Evolutionary conservation across 1,284 basidiomycete genomes (phyloP).

Genomic region (Xerocomus amazonicus): DNA sequence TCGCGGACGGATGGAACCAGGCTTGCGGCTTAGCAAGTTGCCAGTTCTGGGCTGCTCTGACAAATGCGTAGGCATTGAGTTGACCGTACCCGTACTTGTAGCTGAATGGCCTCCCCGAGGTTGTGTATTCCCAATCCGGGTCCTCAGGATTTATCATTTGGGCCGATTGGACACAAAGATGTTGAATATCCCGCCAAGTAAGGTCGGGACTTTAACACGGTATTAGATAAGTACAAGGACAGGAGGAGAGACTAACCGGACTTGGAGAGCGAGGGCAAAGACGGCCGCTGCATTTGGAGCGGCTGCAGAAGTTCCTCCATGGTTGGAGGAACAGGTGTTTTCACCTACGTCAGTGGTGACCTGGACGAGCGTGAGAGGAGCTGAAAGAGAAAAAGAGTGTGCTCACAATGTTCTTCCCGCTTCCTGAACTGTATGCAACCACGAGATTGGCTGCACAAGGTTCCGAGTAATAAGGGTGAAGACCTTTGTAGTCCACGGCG

Average conservation of each 20-base stretch:
- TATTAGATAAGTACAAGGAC: conserved; percentile 13
- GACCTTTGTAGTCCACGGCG: conserved; percentile 87
- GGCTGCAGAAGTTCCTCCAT: conserved; percentile 97
- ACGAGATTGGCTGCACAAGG: conserved; percentile 96
- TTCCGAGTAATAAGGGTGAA: conserved; percentile 97
- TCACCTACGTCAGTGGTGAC: conserved; percentile 93
- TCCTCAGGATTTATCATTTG: conserved; percentile 84
- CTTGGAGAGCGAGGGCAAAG: conserved; percentile 83
- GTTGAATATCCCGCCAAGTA: conserved; percentile 95
- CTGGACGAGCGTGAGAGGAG: conserved; percentile 41
- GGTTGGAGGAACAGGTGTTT: conserved; percentile 76
- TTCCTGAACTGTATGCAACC: conserved; percentile 95
- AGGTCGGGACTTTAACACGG: conserved; percentile 54
- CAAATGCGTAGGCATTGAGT: conserved; percentile 81
- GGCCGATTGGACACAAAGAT: conserved; percentile 82
- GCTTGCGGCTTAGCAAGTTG: conserved; percentile 91
- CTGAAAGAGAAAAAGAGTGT: conserved; percentile 6
- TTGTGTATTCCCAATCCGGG: conserved; percentile 91
- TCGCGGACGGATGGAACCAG: conserved; percentile 75
- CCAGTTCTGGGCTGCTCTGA: conserved; percentile 83
- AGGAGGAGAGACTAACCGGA: conserved; percentile 52
- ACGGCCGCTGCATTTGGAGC: conserved; percentile 95
- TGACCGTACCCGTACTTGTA: conserved; percentile 98
- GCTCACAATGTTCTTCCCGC: conserved; percentile 86
- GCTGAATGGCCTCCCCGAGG: conserved; percentile 78